These are phyloP conservation scores for Aspergillus hancockii DNA, from an alignment of 495 filamentous ascomycete species.

Conservation along the genomic window DNA sequence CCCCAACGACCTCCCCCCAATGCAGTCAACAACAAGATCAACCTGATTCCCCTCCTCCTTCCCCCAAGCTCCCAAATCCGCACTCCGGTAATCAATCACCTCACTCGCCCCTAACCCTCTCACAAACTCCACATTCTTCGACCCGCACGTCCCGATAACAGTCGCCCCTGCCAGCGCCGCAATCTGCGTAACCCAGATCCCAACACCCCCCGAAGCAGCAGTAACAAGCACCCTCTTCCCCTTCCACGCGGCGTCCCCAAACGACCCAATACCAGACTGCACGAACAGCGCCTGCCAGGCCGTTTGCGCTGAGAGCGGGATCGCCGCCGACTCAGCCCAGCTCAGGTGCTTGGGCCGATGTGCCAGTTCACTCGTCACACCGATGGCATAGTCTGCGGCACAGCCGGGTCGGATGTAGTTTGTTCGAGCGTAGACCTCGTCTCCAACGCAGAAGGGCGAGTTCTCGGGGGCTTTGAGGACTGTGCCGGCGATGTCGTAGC, in stretches of 20 bases:
- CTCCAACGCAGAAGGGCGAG: constrained; percentile 49
- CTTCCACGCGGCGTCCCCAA: constrained; percentile 17
- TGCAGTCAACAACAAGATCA: constrained; percentile 54
- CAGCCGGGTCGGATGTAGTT: constrained; percentile 40
- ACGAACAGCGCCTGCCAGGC: constrained; percentile 56
- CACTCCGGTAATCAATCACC: constrained; percentile 46
- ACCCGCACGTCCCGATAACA: constrained; percentile 43
- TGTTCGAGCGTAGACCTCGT: constrained; percentile 52
- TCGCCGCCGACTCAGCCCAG: constrained; percentile 47
- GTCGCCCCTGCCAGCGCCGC: constrained; percentile 43
- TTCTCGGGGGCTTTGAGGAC: constrained; percentile 40
- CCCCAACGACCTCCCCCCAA: constrained; percentile 47
- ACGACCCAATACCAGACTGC: constrained; percentile 29
- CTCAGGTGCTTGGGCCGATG: constrained; percentile 35
- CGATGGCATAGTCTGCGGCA: constrained; percentile 49
- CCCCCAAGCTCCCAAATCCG: constrained; percentile 37
- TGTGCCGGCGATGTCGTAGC: constrained; percentile 52
- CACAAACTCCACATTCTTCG: constrained; percentile 45
- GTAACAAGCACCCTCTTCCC: constrained; percentile 49
- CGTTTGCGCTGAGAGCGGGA: constrained; percentile 49
- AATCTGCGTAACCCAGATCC: constrained; percentile 59
- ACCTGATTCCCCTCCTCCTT: constrained; percentile 29
- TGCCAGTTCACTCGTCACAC: constrained; percentile 44
- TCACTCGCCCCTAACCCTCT: constrained; percentile 44
- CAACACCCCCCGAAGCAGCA: constrained; percentile 54